Conservation (phyloP, 2,329 filamentous ascomycete species). For the Fusarium transvaalense region DNA sequence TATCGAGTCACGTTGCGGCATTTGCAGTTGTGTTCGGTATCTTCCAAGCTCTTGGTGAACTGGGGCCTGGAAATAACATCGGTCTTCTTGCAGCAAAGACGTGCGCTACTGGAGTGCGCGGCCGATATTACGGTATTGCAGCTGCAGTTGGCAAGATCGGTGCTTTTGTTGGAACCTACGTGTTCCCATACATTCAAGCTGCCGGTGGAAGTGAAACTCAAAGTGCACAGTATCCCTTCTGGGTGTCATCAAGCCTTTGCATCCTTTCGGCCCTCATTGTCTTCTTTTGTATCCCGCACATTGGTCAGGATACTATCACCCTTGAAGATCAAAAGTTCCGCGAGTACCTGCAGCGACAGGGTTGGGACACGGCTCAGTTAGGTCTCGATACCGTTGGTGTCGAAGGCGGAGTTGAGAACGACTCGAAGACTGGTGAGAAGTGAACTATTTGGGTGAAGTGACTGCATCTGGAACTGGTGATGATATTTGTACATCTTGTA, state of each 20-base stretch:
- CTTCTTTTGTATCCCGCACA: conserved; percentile 77
- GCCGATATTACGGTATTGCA: conserved; percentile 77
- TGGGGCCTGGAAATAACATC: conserved; percentile 93
- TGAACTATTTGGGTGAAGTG: not conserved
- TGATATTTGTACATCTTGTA: not conserved
- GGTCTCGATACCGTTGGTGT: conserved; percentile 55
- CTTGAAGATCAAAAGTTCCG: conserved; percentile 82
- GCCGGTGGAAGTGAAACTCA: conserved; percentile 67
- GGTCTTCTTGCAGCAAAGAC: conserved; percentile 89
- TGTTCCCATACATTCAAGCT: conserved; percentile 79
- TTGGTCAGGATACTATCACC: conserved; percentile 88
- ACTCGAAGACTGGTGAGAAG: conserved; percentile 30
- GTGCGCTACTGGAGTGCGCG: conserved; percentile 87
- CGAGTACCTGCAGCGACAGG: conserved; percentile 76
- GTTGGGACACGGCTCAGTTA: conserved; percentile 77
- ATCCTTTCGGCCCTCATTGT: conserved; percentile 74
- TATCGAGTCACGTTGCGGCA: conserved; percentile 66
- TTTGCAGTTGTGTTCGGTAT: conserved; percentile 57
- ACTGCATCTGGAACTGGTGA: not conserved
- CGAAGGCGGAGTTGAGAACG: conserved; percentile 19
- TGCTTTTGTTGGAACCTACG: conserved; percentile 87
- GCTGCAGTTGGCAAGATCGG: conserved; percentile 81
- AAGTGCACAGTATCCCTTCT: conserved; percentile 88
- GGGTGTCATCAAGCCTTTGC: conserved; percentile 82
- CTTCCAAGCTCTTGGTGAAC: conserved; percentile 56